Base-by-base conservation (phyloP, 2,329 filamentous ascomycete species). In the Calonectria multiphialidica region DNA sequence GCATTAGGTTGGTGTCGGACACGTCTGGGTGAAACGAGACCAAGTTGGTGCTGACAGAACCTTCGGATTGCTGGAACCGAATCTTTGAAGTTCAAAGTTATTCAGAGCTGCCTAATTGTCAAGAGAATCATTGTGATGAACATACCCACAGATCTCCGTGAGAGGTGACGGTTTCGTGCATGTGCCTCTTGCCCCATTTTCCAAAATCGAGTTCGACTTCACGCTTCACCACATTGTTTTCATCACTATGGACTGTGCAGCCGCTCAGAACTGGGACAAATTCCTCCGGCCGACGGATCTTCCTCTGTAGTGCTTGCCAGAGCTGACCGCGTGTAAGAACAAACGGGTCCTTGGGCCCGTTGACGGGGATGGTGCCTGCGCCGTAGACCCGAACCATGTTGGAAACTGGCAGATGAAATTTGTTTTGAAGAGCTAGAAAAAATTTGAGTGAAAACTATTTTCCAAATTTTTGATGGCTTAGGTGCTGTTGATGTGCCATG, bases 301-400 rank as follows among this genome's bases (percentile, higher is more conserved):
- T 66, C 21, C 63, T n/a, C 30, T 66, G 45, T 33, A 66, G 49
- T 15, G 63, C 63, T 30, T 66, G 63, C 63, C 63, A 66, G 21
- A 66, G 63, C 37, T 66, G 63, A 15, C 23, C 13, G 45, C 63
- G 63, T 55, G 45, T 66, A 16, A 66, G 37, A 13, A 28, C 35
- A 23, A 55, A 53, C 10, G 30, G 30, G 28, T 53, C 63, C n/a
- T 50, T 25, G 23, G 63, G 63, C 25, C 63, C 63, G n/a, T 66
- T 66, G 45, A 55, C 63, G 25, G 63, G 63, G 25, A 55, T 28
- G 23, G 63, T 55, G 18, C 63, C 63, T 25, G 63, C 30, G 7
- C 45, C 63, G 63, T 55, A 53, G 35, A 44, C 47, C 25, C 63
- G 23, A n/a, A 66, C 45, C 63, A 66, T 55, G 42, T 13, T 45